These are phyloP conservation scores for Xylariaceae sp. DNA, from an alignment of 2,329 filamentous ascomycete genomes.

Conservation along the genomic window DNA sequence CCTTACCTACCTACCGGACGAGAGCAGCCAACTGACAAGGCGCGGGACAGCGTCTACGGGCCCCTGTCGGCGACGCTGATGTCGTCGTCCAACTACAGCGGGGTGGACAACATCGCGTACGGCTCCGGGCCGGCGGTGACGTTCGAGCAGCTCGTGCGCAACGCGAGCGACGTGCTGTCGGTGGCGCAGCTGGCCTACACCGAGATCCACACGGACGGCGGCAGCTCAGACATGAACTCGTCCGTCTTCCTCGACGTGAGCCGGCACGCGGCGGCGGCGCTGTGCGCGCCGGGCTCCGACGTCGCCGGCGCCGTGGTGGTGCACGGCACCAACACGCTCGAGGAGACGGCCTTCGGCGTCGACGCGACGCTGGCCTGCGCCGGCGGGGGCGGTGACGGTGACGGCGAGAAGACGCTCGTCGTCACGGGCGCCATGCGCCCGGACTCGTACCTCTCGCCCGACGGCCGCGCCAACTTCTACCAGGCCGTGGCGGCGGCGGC, in stretches of 20 bases:
- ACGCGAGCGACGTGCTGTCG: constrained; percentile 23
- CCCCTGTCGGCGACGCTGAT: no score
- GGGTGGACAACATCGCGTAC: constrained; percentile 27
- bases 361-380: constrained; percentile 42
- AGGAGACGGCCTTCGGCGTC: constrained; percentile 49
- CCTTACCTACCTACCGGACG: no score
- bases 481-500: constrained; percentile 43
- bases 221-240: constrained; percentile 25
- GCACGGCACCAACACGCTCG: constrained; percentile 49
- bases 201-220: constrained; percentile 17
- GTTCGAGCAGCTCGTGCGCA: constrained; percentile 19
- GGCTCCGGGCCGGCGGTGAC: constrained; percentile 19
- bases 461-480: constrained; percentile 45
- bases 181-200: constrained; percentile 25
- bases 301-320: constrained; percentile 18
- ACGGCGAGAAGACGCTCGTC: constrained; percentile 47
- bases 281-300: constrained; percentile 16
- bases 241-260: constrained; percentile 26
- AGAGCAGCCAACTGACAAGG: no score
- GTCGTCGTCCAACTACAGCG: constrained; percentile 27
- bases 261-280: constrained; percentile 23
- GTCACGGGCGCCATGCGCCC: constrained; percentile 48
- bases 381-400: no score
- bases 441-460: constrained; percentile 44
- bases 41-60: no score